These are phyloP conservation scores for Earliella scabrosa DNA, from an alignment of 1,284 basidiomycete genomes.

Conservation along the genomic window DNA sequence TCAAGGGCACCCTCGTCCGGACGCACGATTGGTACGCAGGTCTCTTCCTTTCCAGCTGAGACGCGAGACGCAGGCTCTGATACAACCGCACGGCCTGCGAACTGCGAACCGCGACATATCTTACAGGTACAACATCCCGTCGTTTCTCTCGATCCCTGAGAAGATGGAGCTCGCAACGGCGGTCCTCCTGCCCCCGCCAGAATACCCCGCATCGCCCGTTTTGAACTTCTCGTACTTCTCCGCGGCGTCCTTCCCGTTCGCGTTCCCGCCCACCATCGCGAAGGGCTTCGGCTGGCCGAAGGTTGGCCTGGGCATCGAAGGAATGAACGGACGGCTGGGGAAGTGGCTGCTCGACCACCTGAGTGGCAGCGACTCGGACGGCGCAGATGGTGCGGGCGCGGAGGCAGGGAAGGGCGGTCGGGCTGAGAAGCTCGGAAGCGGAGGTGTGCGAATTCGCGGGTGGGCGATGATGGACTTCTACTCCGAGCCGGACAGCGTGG, in stretches of 20 bases:
- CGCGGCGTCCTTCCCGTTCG: slow-evolving; percentile 81
- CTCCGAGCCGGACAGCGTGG: slow-evolving; percentile 56
- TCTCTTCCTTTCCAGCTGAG: background rate
- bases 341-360: slow-evolving; percentile 62
- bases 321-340: slow-evolving; percentile 77
- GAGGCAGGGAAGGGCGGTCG: background rate
- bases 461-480: slow-evolving; percentile 80
- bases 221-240: slow-evolving; percentile 79
- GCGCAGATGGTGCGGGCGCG: background rate
- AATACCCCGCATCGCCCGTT: slow-evolving; percentile 44
- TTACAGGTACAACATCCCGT: slow-evolving; percentile 77
- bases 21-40: slow-evolving; percentile 82
- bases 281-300: slow-evolving; percentile 82
- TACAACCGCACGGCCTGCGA: too few species aligned
- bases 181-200: slow-evolving; percentile 51
- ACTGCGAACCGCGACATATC: too few species aligned
- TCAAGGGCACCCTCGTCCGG: slow-evolving; percentile 66
- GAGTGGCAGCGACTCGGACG: slow-evolving; percentile 8
- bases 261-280: slow-evolving; percentile 74
- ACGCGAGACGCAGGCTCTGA: background rate
- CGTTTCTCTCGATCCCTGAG: slow-evolving; percentile 79
- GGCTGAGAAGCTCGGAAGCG: background rate
- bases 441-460: slow-evolving; percentile 55
- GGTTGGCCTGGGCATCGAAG: slow-evolving; percentile 76
- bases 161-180: slow-evolving; percentile 64